These are phyloP conservation scores for Crithidia thermophila DNA, from an alignment of 208 protist species.

Conservation along the genomic window DNA sequence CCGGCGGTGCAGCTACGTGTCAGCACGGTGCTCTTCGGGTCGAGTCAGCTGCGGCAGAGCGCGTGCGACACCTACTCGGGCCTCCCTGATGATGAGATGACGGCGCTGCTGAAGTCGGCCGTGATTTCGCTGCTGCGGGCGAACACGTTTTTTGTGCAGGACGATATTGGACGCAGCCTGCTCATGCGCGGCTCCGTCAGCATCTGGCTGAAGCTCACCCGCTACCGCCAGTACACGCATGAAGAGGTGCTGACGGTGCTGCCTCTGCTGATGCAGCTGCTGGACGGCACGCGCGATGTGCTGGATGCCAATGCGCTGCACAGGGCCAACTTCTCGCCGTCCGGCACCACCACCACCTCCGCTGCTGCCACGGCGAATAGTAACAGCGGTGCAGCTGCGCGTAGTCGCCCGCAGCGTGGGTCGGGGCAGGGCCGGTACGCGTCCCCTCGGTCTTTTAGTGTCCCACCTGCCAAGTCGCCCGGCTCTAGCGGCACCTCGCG, in stretches of 20 bases:
- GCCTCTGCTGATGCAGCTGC: conserved; percentile 55
- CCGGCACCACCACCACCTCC: not conserved
- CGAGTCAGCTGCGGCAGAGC: conserved; percentile 53
- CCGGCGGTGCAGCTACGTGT: conserved; percentile 60
- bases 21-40: conserved; percentile 69
- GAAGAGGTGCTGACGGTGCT: conserved; percentile 50
- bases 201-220: conserved; percentile 52
- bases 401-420: not conserved
- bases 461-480: too few relatives aligned
- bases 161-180: conserved; percentile 46
- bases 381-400: too few relatives aligned
- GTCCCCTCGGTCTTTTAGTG: too few relatives aligned
- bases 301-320: conserved; percentile 10
- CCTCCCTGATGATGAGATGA: conserved; percentile 57
- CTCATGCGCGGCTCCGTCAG: conserved; percentile 51
- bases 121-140: conserved; percentile 55
- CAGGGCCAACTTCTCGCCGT: not conserved
- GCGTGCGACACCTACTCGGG: conserved; percentile 36
- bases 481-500: conserved; percentile 17
- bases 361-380: conserved; percentile 8
- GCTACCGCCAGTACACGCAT: conserved; percentile 55
- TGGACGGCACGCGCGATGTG: conserved; percentile 59
- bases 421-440: not conserved
- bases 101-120: conserved; percentile 42
- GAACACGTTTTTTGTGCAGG: conserved; percentile 67